Percentiles rank a stretch among this genome's conserved stretches.
Conservation (phyloP, 306 rosid genomes). For the Casuarina cunninghamiana region DNA sequence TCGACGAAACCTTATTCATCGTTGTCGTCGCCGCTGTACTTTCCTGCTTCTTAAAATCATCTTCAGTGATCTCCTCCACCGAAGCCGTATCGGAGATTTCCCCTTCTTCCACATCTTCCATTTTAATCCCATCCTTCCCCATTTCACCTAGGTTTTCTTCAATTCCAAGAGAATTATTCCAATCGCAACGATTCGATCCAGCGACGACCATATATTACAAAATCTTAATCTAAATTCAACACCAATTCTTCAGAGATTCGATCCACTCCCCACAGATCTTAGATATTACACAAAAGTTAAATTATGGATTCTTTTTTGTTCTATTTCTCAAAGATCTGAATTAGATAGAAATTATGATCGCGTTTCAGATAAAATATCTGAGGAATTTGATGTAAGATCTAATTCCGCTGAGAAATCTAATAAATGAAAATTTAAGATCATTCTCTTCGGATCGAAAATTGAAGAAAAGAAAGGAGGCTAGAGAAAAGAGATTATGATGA, state of each 20-base stretch:
- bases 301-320: slow-evolving; percentile 22
- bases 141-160: slow-evolving; percentile 38
- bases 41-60: slow-evolving; percentile 76
- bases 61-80: slow-evolving; percentile 85
- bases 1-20: slow-evolving; percentile 26
- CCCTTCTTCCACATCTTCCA: slow-evolving; percentile 87
- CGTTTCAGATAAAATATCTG: background rate
- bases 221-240: slow-evolving; percentile 17
- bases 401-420: background rate
- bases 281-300: slow-evolving; percentile 3
- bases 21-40: slow-evolving; percentile 27
- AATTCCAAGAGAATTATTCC: slow-evolving; percentile 30
- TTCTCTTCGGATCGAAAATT: background rate
- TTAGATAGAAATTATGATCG: slow-evolving; percentile 9
- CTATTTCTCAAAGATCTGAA: slow-evolving; percentile 24
- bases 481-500: background rate
- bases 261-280: background rate
- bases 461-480: background rate
- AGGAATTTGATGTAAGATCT: slow-evolving; percentile 29
- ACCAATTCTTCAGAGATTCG: background rate
- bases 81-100: slow-evolving; percentile 92
- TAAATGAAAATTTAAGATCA: slow-evolving; percentile 7
- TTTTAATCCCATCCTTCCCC: slow-evolving; percentile 52
- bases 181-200: slow-evolving; percentile 41
- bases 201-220: slow-evolving; percentile 53